These are phyloP conservation scores for Alternaria postmessia DNA, from an alignment of 2,329 filamentous ascomycete species.

Conservation along the genomic window DNA sequence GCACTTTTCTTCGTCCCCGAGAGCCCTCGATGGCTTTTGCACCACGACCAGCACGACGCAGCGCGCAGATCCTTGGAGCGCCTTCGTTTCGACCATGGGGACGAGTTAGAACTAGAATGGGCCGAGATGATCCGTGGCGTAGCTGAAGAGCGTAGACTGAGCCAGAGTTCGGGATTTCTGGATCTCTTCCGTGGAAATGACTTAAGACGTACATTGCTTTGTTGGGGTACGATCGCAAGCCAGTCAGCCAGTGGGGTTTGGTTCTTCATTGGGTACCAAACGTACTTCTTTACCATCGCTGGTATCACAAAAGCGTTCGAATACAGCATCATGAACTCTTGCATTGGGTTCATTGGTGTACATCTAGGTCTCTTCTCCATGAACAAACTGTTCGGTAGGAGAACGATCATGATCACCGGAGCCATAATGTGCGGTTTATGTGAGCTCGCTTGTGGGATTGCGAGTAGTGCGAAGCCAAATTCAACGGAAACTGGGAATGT, in stretches of 20 bases:
- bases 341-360: slow-evolving; percentile 59
- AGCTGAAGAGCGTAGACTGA: slow-evolving; percentile 52
- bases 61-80: slow-evolving; percentile 26
- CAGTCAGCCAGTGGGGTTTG: slow-evolving; percentile 58
- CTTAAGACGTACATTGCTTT: slow-evolving; percentile 60
- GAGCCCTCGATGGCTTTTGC: slow-evolving; percentile 54
- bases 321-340: slow-evolving; percentile 61
- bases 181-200: slow-evolving; percentile 61
- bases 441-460: slow-evolving; percentile 57
- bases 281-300: slow-evolving; percentile 52
- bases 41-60: slow-evolving; percentile 23
- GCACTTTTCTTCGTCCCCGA: slow-evolving; percentile 43
- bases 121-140: slow-evolving; percentile 37
- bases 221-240: slow-evolving; percentile 58
- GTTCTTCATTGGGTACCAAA: slow-evolving; percentile 62
- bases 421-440: slow-evolving; percentile 55
- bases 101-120: slow-evolving; percentile 37
- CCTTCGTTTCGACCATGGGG: slow-evolving; percentile 28
- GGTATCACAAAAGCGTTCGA: slow-evolving; percentile 53
- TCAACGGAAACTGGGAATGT: slow-evolving; percentile 34
- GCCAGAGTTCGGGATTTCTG: slow-evolving; percentile 58
- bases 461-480: slow-evolving; percentile 32
- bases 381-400: slow-evolving; percentile 57
- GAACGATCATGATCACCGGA: slow-evolving; percentile 59
- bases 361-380: slow-evolving; percentile 61